Base-by-base conservation (phyloP, 108 stramenopile species). In the Chaetoceros tenuissimus region DNA sequence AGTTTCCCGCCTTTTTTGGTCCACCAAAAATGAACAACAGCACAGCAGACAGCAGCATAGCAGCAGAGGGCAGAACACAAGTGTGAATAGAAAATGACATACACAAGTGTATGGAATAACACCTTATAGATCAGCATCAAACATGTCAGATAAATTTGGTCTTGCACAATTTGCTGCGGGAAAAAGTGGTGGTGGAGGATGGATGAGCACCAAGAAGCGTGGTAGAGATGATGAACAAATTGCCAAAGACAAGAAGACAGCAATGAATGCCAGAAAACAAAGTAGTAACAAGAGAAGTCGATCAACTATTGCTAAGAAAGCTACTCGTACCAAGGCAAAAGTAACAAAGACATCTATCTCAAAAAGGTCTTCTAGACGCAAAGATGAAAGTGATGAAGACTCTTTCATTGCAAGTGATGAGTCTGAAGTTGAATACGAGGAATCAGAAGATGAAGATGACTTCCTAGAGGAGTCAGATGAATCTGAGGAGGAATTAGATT, bases 211-310 rank as follows among this genome's bases (percentile, higher is more conserved):
- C 3, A 80, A 81, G 47, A 87, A 81, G 54, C 30, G 54, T 26
- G 80, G 80, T 22, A 61, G 78, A 24, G 84, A 86, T 59, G 79
- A 82, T 63, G 55, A 47, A 8, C 67, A 58, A 31, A 81, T 87
- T 55, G 53, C 44, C 17, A 22, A 29, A 10, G 77, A 71, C 30
- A 54, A 34, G 23, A 29, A 25, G 45, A 56, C 53, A 27, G 77
- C 77, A 49, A 8, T 48, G 23, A 54, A 63, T 28, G 47, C 40
- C 1, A 24, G 62, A 17, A 21, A 50, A 24, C 48, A 48, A 44
- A 23, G 28, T 16, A 5, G 46, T 13, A 19, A 51, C 22, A 57
- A 47, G 46, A 28, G 28, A 44, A 27, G 59, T 49, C 29, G 20
- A 7, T 50, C 18, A 34, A 24, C 0, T 48, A 60, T 31, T 16